A percentile compares a stretch with the other conserved stretches of the same genome.
These are phyloP conservation scores for Ophiosphaerella korrae DNA, from an alignment of 2,329 filamentous ascomycete genomes.

Conservation along the genomic window DNA sequence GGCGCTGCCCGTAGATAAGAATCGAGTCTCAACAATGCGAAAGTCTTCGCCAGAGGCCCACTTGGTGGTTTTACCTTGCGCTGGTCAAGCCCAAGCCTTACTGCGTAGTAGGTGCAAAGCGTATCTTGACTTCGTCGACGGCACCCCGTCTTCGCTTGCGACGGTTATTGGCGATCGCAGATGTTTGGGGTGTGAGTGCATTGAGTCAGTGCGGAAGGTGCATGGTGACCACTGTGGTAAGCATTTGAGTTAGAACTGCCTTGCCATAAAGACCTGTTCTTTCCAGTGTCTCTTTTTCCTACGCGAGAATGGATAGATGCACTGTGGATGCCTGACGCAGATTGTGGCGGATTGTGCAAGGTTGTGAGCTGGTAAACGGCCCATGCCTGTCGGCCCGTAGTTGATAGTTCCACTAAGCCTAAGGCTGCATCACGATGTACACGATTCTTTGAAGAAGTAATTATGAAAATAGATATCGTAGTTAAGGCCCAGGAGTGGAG, in stretches of 20 bases:
- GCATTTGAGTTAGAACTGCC: no score
- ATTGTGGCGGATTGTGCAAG: not conserved
- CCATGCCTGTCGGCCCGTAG: not conserved
- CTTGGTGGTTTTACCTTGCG: conserved; percentile 25
- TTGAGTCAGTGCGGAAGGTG: not conserved
- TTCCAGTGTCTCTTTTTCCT: no score
- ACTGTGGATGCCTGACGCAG: no score
- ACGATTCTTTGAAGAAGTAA: no score
- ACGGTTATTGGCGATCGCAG: not conserved
- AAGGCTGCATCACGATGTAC: not conserved
- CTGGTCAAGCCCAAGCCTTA: conserved; percentile 27
- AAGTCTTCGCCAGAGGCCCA: conserved; percentile 20
- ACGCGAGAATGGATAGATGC: no score
- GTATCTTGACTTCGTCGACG: conserved; percentile 21
- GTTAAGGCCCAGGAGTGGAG: no score
- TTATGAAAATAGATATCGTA: no score
- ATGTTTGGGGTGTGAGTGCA: not conserved
- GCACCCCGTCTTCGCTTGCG: conserved; percentile 1
- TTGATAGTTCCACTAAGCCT: no score
- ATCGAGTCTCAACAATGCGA: conserved; percentile 25
- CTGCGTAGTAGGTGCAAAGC: conserved; percentile 17
- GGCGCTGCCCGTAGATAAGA: conserved; percentile 14
- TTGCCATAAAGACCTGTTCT: no score
- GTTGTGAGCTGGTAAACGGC: not conserved
- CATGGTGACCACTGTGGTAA: no score